Percentiles rank a stretch among this genome's conserved stretches.
Evolutionary conservation across 352 stramenopile genomes (phyloP).

Genomic region (Pythium phragmiticola): DNA sequence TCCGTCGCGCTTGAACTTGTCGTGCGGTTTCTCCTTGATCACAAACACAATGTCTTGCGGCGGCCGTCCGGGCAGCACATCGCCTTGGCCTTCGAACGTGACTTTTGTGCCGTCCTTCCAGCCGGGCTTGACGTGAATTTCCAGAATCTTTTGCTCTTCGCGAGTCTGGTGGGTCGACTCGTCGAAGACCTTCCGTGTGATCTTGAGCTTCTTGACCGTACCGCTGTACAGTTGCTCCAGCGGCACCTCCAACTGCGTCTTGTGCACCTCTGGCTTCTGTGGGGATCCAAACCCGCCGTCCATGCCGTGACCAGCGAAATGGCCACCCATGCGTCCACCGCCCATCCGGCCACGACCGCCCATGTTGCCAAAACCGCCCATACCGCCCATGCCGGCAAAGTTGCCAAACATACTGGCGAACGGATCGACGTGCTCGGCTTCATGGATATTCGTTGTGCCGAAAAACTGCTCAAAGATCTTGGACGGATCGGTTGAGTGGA

Average conservation of each 20-base stretch:
- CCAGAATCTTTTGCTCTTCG: constrained; percentile 94
- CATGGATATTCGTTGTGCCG: constrained; percentile 76
- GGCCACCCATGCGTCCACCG: not conserved
- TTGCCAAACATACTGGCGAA: constrained; percentile 70
- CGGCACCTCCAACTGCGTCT: constrained; percentile 90
- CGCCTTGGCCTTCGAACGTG: constrained; percentile 93
- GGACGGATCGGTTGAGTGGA: constrained; percentile 75
- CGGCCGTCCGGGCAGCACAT: constrained; percentile 88
- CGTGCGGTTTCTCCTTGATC: constrained; percentile 89
- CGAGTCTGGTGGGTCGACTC: constrained; percentile 80
- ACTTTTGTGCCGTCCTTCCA: constrained; percentile 97
- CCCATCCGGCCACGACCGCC: constrained; percentile 34
- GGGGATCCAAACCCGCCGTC: constrained; percentile 46
- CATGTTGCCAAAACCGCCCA: constrained; percentile 41
- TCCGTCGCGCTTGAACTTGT: constrained; percentile 92
- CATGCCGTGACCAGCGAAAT: constrained; percentile 19
- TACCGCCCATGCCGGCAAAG: constrained; percentile 55
- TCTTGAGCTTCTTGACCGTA: constrained; percentile 92
- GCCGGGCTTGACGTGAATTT: constrained; percentile 94
- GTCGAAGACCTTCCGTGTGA: constrained; percentile 91
- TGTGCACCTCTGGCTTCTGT: constrained; percentile 53
- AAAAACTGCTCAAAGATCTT: constrained; percentile 93
- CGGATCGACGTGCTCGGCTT: constrained; percentile 68
- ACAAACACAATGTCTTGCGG: constrained; percentile 96
- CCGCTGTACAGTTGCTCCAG: constrained; percentile 88